These are phyloP conservation scores for Ogataea salicorniae DNA, from an alignment of 805 yeast species.

Conservation along the genomic window DNA sequence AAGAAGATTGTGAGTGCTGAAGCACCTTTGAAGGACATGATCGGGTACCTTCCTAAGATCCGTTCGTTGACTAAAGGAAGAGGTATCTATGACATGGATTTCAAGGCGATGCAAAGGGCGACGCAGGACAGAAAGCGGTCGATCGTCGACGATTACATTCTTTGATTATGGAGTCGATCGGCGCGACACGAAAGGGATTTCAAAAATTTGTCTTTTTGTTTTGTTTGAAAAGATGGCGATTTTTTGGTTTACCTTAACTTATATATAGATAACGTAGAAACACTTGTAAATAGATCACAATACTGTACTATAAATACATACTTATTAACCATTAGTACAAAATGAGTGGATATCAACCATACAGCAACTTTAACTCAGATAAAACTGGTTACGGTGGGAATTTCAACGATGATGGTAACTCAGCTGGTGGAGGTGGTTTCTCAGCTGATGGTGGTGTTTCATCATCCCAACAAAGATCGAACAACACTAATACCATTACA, in stretches of 20 bases:
- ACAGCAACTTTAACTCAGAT: conserved; percentile 30
- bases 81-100: conserved; percentile 76
- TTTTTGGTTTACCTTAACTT: too few relatives aligned
- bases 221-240: too few relatives aligned
- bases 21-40: conserved; percentile 85
- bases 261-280: too few relatives aligned
- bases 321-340: background rate
- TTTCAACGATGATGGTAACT: conserved; percentile 14
- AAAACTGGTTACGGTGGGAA: conserved; percentile 34
- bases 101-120: conserved; percentile 66
- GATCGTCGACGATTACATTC: conserved; percentile 22
- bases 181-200: background rate
- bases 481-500: conserved; percentile 34
- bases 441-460: conserved; percentile 14
- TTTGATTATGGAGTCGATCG: background rate
- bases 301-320: background rate
- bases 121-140: conserved; percentile 43
- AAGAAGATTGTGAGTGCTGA: conserved; percentile 66
- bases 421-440: conserved; percentile 30
- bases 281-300: background rate
- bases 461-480: conserved; percentile 22
- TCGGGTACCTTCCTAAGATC: conserved; percentile 75
- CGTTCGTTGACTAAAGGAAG: conserved; percentile 88
- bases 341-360: conserved; percentile 33
- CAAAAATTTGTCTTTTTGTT: too few relatives aligned